Evolutionary conservation across 2,329 filamentous ascomycete species (phyloP).

Genomic region (Talaromyces albobiverticillius): DNA sequence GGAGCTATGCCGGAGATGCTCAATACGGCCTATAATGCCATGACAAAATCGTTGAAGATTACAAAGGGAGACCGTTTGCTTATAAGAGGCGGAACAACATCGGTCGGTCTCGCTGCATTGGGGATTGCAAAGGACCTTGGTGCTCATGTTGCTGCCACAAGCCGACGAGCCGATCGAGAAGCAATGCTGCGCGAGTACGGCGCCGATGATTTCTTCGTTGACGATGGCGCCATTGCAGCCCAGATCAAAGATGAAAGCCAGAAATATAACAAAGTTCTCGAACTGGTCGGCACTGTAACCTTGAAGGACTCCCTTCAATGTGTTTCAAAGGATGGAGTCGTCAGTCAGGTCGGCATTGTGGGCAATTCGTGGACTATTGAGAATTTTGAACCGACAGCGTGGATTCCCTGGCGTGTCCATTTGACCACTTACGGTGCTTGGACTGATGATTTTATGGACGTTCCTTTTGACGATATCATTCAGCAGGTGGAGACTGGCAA

Average conservation of each 20-base stretch:
- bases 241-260: slow-evolving; percentile 30
- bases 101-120: slow-evolving; percentile 47
- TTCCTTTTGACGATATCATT: slow-evolving; percentile 40
- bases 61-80: slow-evolving; percentile 42
- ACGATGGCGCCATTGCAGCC: slow-evolving; percentile 39
- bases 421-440: slow-evolving; percentile 43
- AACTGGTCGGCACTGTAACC: slow-evolving; percentile 45
- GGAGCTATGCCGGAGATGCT: slow-evolving; percentile 52
- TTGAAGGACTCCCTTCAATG: slow-evolving; percentile 43
- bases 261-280: slow-evolving; percentile 46
- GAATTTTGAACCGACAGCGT: slow-evolving; percentile 42
- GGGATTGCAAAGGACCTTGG: slow-evolving; percentile 44
- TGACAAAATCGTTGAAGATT: slow-evolving; percentile 40
- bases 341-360: slow-evolving; percentile 48
- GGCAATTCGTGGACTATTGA: slow-evolving; percentile 42
- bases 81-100: slow-evolving; percentile 51
- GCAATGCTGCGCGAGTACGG: slow-evolving; percentile 39
- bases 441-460: slow-evolving; percentile 39
- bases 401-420: slow-evolving; percentile 39
- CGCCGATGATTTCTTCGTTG: slow-evolving; percentile 44
- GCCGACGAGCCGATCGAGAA: slow-evolving; percentile 34
- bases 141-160: slow-evolving; percentile 40
- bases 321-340: slow-evolving; percentile 35
- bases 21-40: slow-evolving; percentile 48
- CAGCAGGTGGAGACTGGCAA: slow-evolving; percentile 36